Conservation (phyloP, 2,329 filamentous ascomycete species). For the Penicillium sp. region DNA sequence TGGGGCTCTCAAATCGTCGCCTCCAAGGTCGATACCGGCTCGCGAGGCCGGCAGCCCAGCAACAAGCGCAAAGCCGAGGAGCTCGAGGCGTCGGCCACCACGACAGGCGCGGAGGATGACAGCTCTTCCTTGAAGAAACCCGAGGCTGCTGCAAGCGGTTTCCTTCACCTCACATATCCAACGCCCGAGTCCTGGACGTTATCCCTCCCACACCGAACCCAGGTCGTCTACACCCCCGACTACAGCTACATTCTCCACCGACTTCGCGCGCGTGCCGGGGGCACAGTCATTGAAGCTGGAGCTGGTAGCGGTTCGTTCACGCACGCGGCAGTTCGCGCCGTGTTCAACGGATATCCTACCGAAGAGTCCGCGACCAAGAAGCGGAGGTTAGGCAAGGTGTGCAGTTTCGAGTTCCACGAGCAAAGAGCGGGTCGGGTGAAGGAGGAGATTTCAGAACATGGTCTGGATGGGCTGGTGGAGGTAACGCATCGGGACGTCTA, state of each 20-base stretch:
- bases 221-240: slow-evolving; percentile 57
- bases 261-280: slow-evolving; percentile 49
- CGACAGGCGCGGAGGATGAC: slow-evolving; percentile 27
- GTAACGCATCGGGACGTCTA: slow-evolving; percentile 54
- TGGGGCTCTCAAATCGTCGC: slow-evolving; percentile 94
- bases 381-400: slow-evolving; percentile 47
- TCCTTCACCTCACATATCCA: slow-evolving; percentile 52
- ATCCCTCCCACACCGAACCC: slow-evolving; percentile 54
- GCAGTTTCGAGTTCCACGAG: slow-evolving; percentile 54
- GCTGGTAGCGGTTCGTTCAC: slow-evolving; percentile 56
- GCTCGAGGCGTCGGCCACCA: slow-evolving; percentile 38
- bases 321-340: slow-evolving; percentile 52
- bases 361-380: slow-evolving; percentile 28
- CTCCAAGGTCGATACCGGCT: slow-evolving; percentile 86
- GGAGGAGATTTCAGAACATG: slow-evolving; percentile 48
- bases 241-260: slow-evolving; percentile 56
- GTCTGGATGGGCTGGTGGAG: slow-evolving; percentile 47
- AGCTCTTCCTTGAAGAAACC: slow-evolving; percentile 33
- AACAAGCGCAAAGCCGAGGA: slow-evolving; percentile 52
- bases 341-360: slow-evolving; percentile 49
- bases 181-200: slow-evolving; percentile 55
- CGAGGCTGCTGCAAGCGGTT: slow-evolving; percentile 48
- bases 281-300: slow-evolving; percentile 53
- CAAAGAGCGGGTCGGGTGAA: slow-evolving; percentile 46
- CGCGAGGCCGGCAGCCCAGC: slow-evolving; percentile 67